phyloP scores from a whole-genome alignment of 768 basidiomycete species.

The Panellus pusillus region DNA sequence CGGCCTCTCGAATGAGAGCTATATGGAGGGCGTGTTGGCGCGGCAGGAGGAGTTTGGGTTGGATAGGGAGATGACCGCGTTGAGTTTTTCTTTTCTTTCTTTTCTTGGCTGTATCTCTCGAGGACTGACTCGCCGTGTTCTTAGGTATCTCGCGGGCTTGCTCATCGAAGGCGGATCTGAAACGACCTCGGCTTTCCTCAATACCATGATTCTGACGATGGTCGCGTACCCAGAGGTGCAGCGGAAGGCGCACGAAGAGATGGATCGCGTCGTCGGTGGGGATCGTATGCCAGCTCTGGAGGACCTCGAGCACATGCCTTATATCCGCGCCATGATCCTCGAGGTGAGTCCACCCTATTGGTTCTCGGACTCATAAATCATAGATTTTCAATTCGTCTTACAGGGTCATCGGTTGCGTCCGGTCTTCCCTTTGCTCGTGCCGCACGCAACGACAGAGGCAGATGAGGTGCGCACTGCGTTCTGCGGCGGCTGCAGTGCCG shows the following conservation, averaged over 20 bases:
- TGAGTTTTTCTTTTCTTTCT: background rate
- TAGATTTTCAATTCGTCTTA: background rate
- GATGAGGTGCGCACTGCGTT: background rate
- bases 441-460: background rate
- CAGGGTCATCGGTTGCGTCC: constrained; percentile 1
- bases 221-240: constrained; percentile 27
- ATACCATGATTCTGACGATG: constrained; percentile 26
- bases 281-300: constrained; percentile 22
- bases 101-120: background rate
- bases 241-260: constrained; percentile 25
- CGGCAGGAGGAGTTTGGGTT: constrained; percentile 3
- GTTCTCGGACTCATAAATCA: background rate
- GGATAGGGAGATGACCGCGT: background rate
- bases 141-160: constrained; percentile 30
- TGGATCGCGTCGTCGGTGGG: constrained; percentile 26
- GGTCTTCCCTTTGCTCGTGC: background rate
- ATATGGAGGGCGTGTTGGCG: constrained; percentile 31
- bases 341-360: constrained; percentile 23
- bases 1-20: constrained; percentile 30
- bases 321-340: constrained; percentile 22
- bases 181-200: constrained; percentile 27
- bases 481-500: background rate
- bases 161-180: constrained; percentile 32
- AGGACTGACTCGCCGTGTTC: background rate
- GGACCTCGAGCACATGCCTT: constrained; percentile 24